Conservation (phyloP, 305 asterid species). For the Caryopteris hybrid region DNA sequence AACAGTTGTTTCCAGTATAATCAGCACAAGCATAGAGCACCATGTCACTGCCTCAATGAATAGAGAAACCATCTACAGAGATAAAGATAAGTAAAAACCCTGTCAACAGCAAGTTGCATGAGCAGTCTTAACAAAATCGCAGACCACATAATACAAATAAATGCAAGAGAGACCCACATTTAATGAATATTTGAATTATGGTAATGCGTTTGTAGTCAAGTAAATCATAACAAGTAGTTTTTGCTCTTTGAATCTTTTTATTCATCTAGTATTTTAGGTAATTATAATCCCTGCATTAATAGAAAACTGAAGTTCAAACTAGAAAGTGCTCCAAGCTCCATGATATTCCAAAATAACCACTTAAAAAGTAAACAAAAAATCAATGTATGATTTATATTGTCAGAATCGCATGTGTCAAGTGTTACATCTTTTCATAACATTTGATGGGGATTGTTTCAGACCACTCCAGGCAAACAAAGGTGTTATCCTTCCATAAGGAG, state of each 20-base stretch:
- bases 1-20: constrained; percentile 59
- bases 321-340: neutral
- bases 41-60: constrained; percentile 71
- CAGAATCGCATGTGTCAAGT: too few species aligned
- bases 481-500: neutral
- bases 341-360: neutral
- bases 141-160: neutral
- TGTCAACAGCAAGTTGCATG: constrained; percentile 12
- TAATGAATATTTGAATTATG: neutral
- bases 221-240: neutral
- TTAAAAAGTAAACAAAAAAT: too few species aligned
- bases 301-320: constrained; percentile 2
- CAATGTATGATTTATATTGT: too few species aligned
- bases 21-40: constrained; percentile 74
- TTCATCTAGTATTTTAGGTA: neutral
- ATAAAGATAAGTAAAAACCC: constrained; percentile 1
- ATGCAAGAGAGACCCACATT: neutral
- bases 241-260: neutral
- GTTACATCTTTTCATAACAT: neutral
- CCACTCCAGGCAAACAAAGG: neutral
- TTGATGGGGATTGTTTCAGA: neutral
- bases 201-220: neutral
- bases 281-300: neutral
- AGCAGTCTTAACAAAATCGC: constrained; percentile 7
- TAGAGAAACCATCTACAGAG: constrained; percentile 56